Percentiles rank a stretch among this genome's conserved stretches.
Evolutionary conservation across 2,329 filamentous ascomycete species (phyloP).

Genomic region (Xylaria sp.): DNA sequence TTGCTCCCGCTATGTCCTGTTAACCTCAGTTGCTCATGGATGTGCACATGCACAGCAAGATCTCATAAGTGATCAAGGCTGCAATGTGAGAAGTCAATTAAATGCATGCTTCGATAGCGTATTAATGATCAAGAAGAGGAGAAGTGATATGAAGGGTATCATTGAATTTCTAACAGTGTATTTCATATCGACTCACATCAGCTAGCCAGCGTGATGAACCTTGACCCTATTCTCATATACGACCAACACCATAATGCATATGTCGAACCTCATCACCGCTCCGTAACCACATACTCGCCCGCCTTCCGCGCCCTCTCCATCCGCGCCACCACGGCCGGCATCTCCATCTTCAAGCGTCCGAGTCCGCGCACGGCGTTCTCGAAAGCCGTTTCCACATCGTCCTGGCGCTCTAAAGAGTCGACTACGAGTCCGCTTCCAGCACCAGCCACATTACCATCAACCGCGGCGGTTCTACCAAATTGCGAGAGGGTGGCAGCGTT

Average conservation of each 20-base stretch:
- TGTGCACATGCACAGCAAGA: background rate
- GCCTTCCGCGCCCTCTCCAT: constrained; percentile 72
- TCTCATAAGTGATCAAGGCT: background rate
- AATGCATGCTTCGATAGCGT: background rate
- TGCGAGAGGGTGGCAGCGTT: constrained; percentile 4
- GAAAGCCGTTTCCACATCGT: constrained; percentile 59
- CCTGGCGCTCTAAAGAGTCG: constrained; percentile 56
- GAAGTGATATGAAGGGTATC: constrained; percentile 23
- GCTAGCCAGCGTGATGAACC: constrained; percentile 2
- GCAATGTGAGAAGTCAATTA: no score
- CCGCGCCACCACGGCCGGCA: constrained; percentile 70
- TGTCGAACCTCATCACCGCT: constrained; percentile 44
- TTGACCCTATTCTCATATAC: background rate
- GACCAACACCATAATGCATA: background rate
- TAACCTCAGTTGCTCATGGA: background rate
- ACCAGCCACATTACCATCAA: background rate
- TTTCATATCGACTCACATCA: background rate
- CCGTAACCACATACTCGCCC: constrained; percentile 65
- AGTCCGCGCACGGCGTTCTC: constrained; percentile 60
- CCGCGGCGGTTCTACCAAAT: background rate
- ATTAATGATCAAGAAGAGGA: background rate
- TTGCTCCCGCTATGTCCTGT: background rate
- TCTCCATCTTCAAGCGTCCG: constrained; percentile 64
- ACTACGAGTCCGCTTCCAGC: constrained; percentile 45
- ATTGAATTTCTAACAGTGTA: constrained; percentile 13